phyloP scores from a whole-genome alignment of 2,329 filamentous ascomycete genomes.

The Aspergillus jensenii region DNA sequence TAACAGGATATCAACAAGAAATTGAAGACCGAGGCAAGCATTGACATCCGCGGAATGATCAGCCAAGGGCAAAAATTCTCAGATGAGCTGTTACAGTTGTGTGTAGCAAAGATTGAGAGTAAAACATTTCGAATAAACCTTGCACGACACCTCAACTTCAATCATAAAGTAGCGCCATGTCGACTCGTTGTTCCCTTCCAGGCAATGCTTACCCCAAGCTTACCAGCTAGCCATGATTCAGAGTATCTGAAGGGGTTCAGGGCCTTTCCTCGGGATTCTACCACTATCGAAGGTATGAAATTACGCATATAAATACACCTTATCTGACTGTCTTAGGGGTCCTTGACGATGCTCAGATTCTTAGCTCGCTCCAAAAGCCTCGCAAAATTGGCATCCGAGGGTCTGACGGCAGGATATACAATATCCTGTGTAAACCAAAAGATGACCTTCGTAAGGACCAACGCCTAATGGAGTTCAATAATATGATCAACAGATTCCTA shows the following conservation, averaged over 20 bases:
- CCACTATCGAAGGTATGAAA: conserved; percentile 66
- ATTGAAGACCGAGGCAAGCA: conserved; percentile 39
- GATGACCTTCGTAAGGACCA: conserved; percentile 97
- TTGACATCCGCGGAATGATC: conserved; percentile 70
- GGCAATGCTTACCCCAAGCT: conserved; percentile 74
- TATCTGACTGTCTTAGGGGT: conserved; percentile 52
- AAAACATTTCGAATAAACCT: conserved; percentile 74
- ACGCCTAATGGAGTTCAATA: conserved; percentile 98
- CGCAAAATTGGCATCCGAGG: conserved; percentile 85
- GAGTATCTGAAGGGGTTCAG: conserved; percentile 70
- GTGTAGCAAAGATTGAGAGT: conserved; percentile 73
- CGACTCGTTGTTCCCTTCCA: conserved; percentile 87
- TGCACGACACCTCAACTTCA: conserved; percentile 75
- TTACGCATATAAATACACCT: background rate
- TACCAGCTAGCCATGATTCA: conserved; percentile 71
- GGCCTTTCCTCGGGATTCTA: conserved; percentile 81
- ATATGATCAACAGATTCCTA: conserved; percentile 92
- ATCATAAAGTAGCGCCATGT: conserved; percentile 77
- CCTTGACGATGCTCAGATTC: conserved; percentile 81
- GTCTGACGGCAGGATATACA: conserved; percentile 84
- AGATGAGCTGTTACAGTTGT: conserved; percentile 76
- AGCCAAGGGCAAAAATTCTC: conserved; percentile 78
- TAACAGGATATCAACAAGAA: conserved; percentile 53
- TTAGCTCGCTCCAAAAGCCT: conserved; percentile 89
- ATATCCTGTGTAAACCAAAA: conserved; percentile 93